Evolutionary conservation across 2,329 filamentous ascomycete genomes (phyloP), one percentile per base, ranked within the genome.

Genomic region (Beauveria varroae): DNA sequence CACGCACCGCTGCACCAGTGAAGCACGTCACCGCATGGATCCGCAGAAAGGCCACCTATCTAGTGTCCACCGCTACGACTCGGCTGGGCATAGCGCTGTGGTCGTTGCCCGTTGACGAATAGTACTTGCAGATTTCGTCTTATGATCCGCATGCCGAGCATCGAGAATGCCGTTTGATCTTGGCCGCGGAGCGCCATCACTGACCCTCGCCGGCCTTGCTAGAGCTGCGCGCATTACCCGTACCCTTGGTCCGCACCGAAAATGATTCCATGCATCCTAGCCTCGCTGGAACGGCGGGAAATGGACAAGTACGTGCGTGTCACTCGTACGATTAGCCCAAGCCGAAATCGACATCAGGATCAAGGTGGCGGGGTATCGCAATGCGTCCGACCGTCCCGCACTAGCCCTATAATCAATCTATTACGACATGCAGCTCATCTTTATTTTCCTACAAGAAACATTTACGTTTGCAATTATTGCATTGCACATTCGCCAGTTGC

Each of bases 1-100:
- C 46, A 59, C 57, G 37, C 37, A 26, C 24, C 12, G 5, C 34
- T 28, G 26, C 34, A 24, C 34, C 30, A 20, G 28, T 43, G 34
- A 28, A 59, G 57, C 57, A 59, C 57, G 57, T 59, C 57, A 59
- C 47, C 57, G 40, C 57, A 12, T 18, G 37, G 57, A 47, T 51
- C 57, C 56, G 56, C 56, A 16, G 16, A 51, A 12, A 14, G 22
- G 34, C 43, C 14, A 46, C 26, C 46, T 49, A 37, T 37, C 34
- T 37, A 37, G 54, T 43, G 43, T 28, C 44, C 30, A 43, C 56
- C 24, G 34, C 57, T 30, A 58, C n/a, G 44, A 12, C 57, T 44
- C 12, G 9, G 46, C 57, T 59, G 37, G 56, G 56, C 20, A 52
- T 59, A 59, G 56, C 47, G 46, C 34, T n/a, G 16, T 26, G 16